Evolutionary conservation across 257 asterid species (phyloP), one percentile per base, ranked within the genome.

Genomic region (Ligustrum vulgare): DNA sequence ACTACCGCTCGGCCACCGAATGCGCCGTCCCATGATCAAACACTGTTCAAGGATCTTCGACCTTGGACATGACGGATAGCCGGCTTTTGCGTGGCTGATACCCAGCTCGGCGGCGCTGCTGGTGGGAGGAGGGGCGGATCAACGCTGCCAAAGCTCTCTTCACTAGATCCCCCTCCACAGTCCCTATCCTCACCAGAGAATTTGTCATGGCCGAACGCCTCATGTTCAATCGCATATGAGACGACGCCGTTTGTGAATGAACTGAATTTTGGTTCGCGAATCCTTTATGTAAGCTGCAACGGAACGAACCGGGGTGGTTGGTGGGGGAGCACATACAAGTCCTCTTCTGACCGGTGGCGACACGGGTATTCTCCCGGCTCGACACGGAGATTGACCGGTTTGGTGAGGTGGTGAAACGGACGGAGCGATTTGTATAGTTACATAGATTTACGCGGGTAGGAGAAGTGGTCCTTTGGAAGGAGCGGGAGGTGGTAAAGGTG

Each of bases 321-420:
- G 92, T 87, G 8, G 92, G 95, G 8, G 95, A 86, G 75, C 95
- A 89, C 92, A 81, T 78, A 45, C 95, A 89, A 39, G 88, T 69
- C 78, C 80, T 68, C 85, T 75, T 89, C 84, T 36, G 83, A 58
- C 34, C 63, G 72, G 64, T 23, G 64, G 77, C 64, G 28, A 67
- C 66, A 9, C 62, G 73, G 77, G n/a, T 75, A 32, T 32, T 80
- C 10, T 16, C 67, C 74, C 74, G 68, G 78, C 69, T 75, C 45
- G 72, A 43, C 4, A 79, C 79, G 16, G 88, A 81, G 25, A 84
- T 75, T 4, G 86, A 82, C 73, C 91, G 83, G 80, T 51, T 72
- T 13, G 78, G 88, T 0, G 86, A 83, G 70, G 80, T 7, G 8
- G 83, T 41, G 83, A 84, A 82, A 32, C 81, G 79, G 75, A 83